Percentiles rank a stretch among this genome's conserved stretches.
Conservation (phyloP, 176 grass and related monocot species). For the Eragrostis curvula region DNA sequence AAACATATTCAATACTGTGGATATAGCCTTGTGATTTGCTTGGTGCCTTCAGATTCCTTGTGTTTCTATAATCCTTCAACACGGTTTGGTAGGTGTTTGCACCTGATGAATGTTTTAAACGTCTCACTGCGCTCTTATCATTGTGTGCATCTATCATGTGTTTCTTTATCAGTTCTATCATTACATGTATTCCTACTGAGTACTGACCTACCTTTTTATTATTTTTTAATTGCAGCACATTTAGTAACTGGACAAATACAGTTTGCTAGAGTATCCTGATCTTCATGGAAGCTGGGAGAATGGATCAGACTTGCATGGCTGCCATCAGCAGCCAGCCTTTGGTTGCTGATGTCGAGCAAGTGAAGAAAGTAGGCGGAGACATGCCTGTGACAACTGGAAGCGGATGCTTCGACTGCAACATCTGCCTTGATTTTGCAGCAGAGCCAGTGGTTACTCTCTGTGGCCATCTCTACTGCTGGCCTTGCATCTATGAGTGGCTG, state of each 20-base stretch:
- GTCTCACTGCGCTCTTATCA: background rate
- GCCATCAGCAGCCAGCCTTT: slow-evolving; percentile 32
- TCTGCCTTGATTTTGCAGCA: slow-evolving; percentile 80
- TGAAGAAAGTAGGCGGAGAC: slow-evolving; percentile 49
- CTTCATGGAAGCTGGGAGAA: slow-evolving; percentile 44
- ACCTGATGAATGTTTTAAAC: slow-evolving; percentile 27
- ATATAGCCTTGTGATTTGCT: slow-evolving; percentile 11
- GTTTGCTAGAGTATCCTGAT: slow-evolving; percentile 2
- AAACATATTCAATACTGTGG: background rate
- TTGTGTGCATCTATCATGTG: background rate
- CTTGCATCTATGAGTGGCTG: slow-evolving; percentile 95
- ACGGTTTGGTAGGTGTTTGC: background rate
- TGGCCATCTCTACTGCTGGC: slow-evolving; percentile 97
- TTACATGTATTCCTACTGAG: slow-evolving; percentile 2
- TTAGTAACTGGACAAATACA: slow-evolving; percentile 3
- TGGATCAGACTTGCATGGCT: slow-evolving; percentile 44
- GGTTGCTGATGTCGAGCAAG: slow-evolving; percentile 37
- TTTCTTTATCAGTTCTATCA: slow-evolving; percentile 2
- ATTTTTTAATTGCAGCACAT: slow-evolving; percentile 27
- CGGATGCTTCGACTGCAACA: slow-evolving; percentile 82
- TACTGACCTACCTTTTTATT: slow-evolving; percentile 26
- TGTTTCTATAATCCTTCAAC: slow-evolving; percentile 34
- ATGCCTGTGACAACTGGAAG: slow-evolving; percentile 36
- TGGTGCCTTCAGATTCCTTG: slow-evolving; percentile 15
- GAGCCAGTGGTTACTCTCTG: slow-evolving; percentile 92